Evolutionary conservation across 1,284 basidiomycete genomes (phyloP), one percentile per base, ranked within the genome.

Genomic region (Naganishia sp.): DNA sequence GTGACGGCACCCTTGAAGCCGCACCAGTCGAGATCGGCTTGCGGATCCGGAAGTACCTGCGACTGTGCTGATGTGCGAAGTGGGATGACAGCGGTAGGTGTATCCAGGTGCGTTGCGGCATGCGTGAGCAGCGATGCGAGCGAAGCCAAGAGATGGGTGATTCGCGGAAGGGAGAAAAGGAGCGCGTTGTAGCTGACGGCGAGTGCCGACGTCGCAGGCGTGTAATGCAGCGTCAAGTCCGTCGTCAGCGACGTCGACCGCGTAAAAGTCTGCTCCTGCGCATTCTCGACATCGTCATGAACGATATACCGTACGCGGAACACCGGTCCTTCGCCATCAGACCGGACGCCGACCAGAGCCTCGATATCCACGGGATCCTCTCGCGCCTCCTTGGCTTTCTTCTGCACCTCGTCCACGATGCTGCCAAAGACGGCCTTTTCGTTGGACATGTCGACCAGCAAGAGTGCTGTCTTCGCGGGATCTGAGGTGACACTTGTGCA

Each of bases 1-100:
- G 96, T 91, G 77, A 97, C 92, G 23, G 96, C 91, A 45, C 96
- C 96, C 76, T 93, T 92, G 86, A 88, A 99, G 64, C 90, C 94
- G 78, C 93, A 96, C 94, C 95, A 99, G 75, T 97, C 87, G 48
- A 99, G 85, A 77, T 99, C 90, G 11, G 86, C 88, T 15, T 86
- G 87, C 2, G 96, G 94, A 75, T 92, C 85, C 0, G 96, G 96
- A 16, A 99, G 84, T 56, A 84, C 83, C n/a, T 42, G 36, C 4
- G 45, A 39, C 50, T 64, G 64, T 46, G 56, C 68, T 2, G 81
- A 79, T 0, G 93, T 93, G 53, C 92, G 80, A n/a, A 96, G 80
- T 1, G 91, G 87, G 53, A 95, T 85, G 16, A 90, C 85, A 55
- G 91, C 90, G 61, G 92, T 73, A 28, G 78, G 81, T 81, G 83